Evolutionary conservation across 192 early-diverging fungal genomes (phyloP).

Genomic region (Spinellus fusiger): DNA sequence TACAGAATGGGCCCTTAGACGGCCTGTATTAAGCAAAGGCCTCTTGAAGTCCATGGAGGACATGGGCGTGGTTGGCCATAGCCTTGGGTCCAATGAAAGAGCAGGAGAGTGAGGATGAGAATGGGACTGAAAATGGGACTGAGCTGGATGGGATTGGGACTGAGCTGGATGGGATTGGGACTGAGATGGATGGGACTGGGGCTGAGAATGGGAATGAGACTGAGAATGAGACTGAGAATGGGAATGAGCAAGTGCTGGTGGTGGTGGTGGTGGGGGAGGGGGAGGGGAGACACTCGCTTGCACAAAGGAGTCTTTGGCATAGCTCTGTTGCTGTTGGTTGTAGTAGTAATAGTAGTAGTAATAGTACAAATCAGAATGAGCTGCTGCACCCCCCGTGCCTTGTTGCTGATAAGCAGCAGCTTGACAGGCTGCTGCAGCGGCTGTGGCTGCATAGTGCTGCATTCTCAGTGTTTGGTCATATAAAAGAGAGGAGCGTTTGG

Average conservation of each 20-base stretch:
- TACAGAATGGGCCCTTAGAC: no score
- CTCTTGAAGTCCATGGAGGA: no score
- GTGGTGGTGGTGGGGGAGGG: slow-evolving; percentile 9
- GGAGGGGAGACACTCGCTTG: slow-evolving; percentile 3
- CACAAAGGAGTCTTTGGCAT: background rate
- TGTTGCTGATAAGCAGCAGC: slow-evolving; percentile 17
- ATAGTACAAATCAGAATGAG: slow-evolving; percentile 26
- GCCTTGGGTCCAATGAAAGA: slow-evolving; percentile 55
- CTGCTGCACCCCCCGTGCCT: background rate
- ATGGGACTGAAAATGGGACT: slow-evolving; percentile 34
- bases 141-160: background rate
- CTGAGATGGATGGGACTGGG: background rate
- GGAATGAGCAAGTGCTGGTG: background rate
- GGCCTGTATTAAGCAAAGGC: no score
- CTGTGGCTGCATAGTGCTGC: slow-evolving; percentile 22
- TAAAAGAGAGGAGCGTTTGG: slow-evolving; percentile 20
- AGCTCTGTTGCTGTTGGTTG: slow-evolving; percentile 21
- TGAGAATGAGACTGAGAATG: no score
- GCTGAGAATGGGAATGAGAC: no score
- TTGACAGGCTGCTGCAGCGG: slow-evolving; percentile 24
- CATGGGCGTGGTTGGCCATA: no score
- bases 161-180: background rate
- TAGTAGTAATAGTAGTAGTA: slow-evolving; percentile 30
- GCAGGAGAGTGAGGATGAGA: background rate
- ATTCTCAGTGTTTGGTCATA: slow-evolving; percentile 19